A percentile compares a stretch with the other conserved stretches of the same genome.
Conservation (phyloP, 78 protist genomes). For the Corallochytrium limacisporum region DNA sequence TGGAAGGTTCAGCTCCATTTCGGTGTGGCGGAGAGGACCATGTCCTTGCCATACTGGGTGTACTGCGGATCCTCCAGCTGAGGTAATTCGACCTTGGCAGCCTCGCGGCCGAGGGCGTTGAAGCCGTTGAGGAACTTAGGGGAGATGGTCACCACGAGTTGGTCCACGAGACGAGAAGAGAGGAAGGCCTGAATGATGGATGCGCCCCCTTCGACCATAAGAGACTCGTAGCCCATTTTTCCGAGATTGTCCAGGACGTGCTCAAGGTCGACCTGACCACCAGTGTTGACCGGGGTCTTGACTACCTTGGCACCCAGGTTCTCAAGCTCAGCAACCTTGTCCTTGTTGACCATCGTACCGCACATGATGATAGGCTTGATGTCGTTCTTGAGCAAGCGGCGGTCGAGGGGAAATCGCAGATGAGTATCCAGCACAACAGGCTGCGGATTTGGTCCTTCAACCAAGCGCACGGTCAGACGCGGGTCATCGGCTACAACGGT, state of each 20-base stretch:
- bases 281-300: neutral
- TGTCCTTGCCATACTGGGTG: no score
- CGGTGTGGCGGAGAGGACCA: no score
- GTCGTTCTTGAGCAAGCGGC: neutral
- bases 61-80: no score
- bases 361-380: neutral
- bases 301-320: neutral
- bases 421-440: conserved; percentile 23
- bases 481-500: conserved; percentile 24
- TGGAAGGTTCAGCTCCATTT: no score
- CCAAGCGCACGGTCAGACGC: conserved; percentile 13
- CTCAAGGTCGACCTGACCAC: neutral
- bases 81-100: no score
- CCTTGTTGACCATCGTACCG: neutral
- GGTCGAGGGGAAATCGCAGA: conserved; percentile 5
- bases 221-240: neutral
- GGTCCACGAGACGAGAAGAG: neutral
- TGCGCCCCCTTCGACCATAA: conserved; percentile 34
- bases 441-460: conserved; percentile 5
- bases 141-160: conserved; percentile 9
- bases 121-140: conserved; percentile 10
- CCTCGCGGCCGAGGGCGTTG: neutral
- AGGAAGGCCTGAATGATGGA: conserved; percentile 4
- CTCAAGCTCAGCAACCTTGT: neutral
- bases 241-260: neutral